Percentiles rank a stretch among this genome's conserved stretches.
phyloP scores from a whole-genome alignment of 805 yeast genomes.

The Suhomyces sp. region DNA sequence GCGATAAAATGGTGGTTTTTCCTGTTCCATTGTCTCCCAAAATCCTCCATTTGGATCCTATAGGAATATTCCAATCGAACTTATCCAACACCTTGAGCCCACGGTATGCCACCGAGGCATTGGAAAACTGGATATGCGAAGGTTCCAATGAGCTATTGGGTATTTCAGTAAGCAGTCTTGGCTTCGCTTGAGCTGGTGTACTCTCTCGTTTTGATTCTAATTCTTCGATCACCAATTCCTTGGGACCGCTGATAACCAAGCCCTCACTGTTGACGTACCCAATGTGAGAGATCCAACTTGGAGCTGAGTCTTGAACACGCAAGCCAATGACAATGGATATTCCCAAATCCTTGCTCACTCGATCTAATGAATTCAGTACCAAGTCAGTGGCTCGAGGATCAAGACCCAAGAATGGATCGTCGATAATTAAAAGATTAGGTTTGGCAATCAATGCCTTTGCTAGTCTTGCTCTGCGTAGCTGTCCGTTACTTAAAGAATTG shows the following conservation, averaged over 20 bases:
- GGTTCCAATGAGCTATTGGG: conserved; percentile 2
- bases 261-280: conserved; percentile 64
- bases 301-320: conserved; percentile 71
- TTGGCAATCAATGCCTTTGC: conserved; percentile 68
- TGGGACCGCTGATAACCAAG: conserved; percentile 49
- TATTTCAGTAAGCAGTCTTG: background rate
- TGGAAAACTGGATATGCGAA: conserved; percentile 47
- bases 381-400: conserved; percentile 70
- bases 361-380: conserved; percentile 54
- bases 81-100: conserved; percentile 59
- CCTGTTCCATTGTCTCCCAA: conserved; percentile 92
- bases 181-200: background rate
- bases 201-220: background rate
- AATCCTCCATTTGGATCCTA: conserved; percentile 85
- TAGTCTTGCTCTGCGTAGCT: conserved; percentile 83
- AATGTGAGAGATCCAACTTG: conserved; percentile 76
- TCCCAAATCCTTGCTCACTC: conserved; percentile 32
- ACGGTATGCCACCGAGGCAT: conserved; percentile 65
- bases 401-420: conserved; percentile 90
- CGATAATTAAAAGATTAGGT: conserved; percentile 70
- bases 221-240: conserved; percentile 8
- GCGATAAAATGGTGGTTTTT: conserved; percentile 80
- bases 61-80: conserved; percentile 62
- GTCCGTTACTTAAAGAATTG: conserved; percentile 90
- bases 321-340: conserved; percentile 72